Evolutionary conservation across 306 rosid genomes (phyloP).

Genomic region (Bauhinia variegata): DNA sequence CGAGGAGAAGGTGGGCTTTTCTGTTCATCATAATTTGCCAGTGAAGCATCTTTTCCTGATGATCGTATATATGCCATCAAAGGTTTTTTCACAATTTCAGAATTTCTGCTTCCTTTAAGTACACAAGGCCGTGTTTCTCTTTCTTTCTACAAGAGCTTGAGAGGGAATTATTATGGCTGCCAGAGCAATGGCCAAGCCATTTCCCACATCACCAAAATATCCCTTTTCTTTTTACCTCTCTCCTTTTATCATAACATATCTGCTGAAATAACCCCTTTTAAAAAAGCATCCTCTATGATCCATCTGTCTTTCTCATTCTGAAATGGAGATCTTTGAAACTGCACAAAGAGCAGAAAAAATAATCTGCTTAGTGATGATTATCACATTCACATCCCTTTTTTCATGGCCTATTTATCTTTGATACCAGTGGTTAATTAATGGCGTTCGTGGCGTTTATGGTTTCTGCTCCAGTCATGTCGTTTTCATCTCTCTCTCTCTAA

Average conservation of each 20-base stretch:
- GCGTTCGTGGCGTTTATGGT: constrained; percentile 64
- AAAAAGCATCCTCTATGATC: constrained; percentile 35
- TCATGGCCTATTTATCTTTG: constrained; percentile 24
- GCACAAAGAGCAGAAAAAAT: constrained; percentile 37
- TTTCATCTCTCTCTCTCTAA: constrained; percentile 50
- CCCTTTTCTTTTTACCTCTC: constrained; percentile 13
- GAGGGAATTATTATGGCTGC: background rate
- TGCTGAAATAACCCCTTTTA: constrained; percentile 43
- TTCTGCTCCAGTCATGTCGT: constrained; percentile 87
- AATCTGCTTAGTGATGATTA: constrained; percentile 24
- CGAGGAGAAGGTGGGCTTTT: constrained; percentile 44
- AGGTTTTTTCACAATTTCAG: constrained; percentile 45
- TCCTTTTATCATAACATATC: constrained; percentile 38
- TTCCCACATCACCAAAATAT: constrained; percentile 36
- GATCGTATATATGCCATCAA: constrained; percentile 39
- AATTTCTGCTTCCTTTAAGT: constrained; percentile 42
- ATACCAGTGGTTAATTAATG: constrained; percentile 37
- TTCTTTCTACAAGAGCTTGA: constrained; percentile 43
- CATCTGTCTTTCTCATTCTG: constrained; percentile 28
- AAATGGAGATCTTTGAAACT: constrained; percentile 32
- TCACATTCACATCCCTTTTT: constrained; percentile 35
- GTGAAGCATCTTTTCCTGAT: constrained; percentile 36
- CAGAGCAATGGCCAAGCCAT: constrained; percentile 40
- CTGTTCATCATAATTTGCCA: constrained; percentile 54
- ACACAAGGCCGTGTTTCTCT: constrained; percentile 48